Percentiles rank a stretch among this genome's conserved stretches.
phyloP scores from a whole-genome alignment of 2,329 filamentous ascomycete species.

The Arthroderma sp. region DNA sequence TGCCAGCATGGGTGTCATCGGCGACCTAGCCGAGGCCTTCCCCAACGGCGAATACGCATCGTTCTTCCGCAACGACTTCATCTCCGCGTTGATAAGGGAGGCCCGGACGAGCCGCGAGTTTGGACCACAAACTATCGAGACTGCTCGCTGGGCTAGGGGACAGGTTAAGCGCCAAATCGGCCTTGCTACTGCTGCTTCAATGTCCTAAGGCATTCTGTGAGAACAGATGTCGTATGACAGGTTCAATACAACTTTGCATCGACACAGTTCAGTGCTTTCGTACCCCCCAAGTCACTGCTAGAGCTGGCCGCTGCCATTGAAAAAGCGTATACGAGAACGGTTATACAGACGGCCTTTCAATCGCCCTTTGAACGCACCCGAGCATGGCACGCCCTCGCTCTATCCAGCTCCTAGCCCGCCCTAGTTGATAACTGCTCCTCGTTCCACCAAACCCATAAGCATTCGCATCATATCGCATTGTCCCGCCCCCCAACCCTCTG shows the following conservation, averaged over 20 bases:
- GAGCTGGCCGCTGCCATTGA: background rate
- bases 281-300: background rate
- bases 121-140: constrained; percentile 73
- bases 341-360: background rate
- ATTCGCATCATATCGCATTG: background rate
- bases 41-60: constrained; percentile 75
- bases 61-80: constrained; percentile 82
- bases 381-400: background rate
- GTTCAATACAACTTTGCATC: background rate
- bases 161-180: constrained; percentile 78
- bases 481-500: background rate
- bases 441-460: background rate
- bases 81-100: constrained; percentile 81
- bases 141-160: constrained; percentile 92
- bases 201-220: constrained; percentile 23
- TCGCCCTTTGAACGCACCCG: background rate
- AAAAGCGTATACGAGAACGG: background rate
- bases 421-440: background rate
- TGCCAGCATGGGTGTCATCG: constrained; percentile 94
- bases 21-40: constrained; percentile 88
- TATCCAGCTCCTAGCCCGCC: background rate
- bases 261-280: background rate
- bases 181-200: constrained; percentile 27
- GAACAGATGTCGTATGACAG: background rate
- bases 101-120: constrained; percentile 83